A percentile compares a stretch with the other conserved stretches of the same genome.
Conservation (phyloP, 139 green algal species). For the Spirogloea muscicola region DNA sequence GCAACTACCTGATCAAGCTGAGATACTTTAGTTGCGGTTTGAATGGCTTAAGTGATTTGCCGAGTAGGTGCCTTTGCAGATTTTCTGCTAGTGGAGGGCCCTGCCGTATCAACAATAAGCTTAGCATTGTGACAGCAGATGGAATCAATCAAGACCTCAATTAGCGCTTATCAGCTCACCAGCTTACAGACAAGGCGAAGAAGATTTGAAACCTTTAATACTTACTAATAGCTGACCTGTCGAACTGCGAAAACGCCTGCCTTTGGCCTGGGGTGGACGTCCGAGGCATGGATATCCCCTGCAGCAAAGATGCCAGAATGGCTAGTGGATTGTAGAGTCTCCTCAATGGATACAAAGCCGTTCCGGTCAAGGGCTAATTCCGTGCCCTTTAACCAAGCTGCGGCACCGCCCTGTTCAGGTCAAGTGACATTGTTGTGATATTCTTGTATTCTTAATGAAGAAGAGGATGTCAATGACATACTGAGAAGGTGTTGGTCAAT, state of each 20-base stretch:
- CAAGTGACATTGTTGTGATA: background rate
- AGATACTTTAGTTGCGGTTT: conserved; percentile 75
- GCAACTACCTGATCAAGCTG: conserved; percentile 63
- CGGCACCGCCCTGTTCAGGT: conserved; percentile 28
- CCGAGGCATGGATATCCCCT: conserved; percentile 73
- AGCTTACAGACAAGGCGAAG: background rate
- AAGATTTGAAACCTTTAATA: background rate
- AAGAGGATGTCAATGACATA: background rate
- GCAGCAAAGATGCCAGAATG: conserved; percentile 78
- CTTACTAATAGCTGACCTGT: conserved; percentile 46
- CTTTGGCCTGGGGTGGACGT: conserved; percentile 80
- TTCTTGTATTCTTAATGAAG: background rate
- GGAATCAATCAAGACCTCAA: background rate
- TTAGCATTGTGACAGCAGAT: no score
- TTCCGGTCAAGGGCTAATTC: conserved; percentile 58
- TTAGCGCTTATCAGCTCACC: background rate
- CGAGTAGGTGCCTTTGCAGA: conserved; percentile 62
- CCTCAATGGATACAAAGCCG: conserved; percentile 81
- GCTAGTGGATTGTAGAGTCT: conserved; percentile 49
- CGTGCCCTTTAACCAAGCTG: conserved; percentile 65
- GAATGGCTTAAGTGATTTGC: conserved; percentile 65
- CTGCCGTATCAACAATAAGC: conserved; percentile 9
- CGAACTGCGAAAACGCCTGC: conserved; percentile 95
- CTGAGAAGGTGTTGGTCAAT: background rate
- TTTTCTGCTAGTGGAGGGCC: conserved; percentile 74